Conservation (phyloP, 495 filamentous ascomycete genomes). For the Barbatosphaeria neglecta region DNA sequence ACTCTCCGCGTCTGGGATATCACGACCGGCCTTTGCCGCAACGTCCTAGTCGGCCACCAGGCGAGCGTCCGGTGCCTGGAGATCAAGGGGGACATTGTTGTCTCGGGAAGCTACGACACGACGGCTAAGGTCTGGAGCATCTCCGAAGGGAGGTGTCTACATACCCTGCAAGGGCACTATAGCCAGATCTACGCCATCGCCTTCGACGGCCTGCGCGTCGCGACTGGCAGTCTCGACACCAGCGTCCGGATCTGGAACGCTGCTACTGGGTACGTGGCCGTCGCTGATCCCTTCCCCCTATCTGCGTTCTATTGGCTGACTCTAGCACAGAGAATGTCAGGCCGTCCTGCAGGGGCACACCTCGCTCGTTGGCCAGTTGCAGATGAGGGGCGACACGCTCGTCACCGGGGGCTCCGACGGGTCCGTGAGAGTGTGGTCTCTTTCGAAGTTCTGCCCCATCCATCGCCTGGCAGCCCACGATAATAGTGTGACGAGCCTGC, state of each 20-base stretch:
- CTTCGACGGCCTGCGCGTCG: slow-evolving; percentile 84
- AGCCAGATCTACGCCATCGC: slow-evolving; percentile 99
- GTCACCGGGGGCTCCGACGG: slow-evolving; percentile 96
- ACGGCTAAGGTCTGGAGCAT: slow-evolving; percentile 97
- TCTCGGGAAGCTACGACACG: slow-evolving; percentile 94
- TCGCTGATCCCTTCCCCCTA: slow-evolving; percentile 2
- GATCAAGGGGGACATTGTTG: slow-evolving; percentile 88
- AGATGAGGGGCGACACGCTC: slow-evolving; percentile 86
- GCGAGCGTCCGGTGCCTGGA: slow-evolving; percentile 93
- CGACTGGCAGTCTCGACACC: slow-evolving; percentile 94
- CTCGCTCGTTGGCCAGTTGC: slow-evolving; percentile 90
- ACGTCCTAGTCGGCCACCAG: slow-evolving; percentile 90
- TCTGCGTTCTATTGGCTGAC: background rate
- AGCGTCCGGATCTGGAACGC: slow-evolving; percentile 97
- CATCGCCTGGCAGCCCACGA: slow-evolving; percentile 95
- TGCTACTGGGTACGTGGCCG: slow-evolving; percentile 57
- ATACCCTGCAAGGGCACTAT: slow-evolving; percentile 88
- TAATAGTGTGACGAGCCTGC: slow-evolving; percentile 92
- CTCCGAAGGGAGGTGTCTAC: slow-evolving; percentile 77
- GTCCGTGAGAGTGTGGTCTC: slow-evolving; percentile 88
- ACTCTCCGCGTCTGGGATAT: slow-evolving; percentile 95
- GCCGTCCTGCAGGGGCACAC: slow-evolving; percentile 97
- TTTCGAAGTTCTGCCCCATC: slow-evolving; percentile 77
- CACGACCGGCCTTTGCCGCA: slow-evolving; percentile 69
- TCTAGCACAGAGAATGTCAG: slow-evolving; percentile 56